These are phyloP conservation scores for Exsudoporus frostii DNA, from an alignment of 768 basidiomycete species.

Conservation along the genomic window DNA sequence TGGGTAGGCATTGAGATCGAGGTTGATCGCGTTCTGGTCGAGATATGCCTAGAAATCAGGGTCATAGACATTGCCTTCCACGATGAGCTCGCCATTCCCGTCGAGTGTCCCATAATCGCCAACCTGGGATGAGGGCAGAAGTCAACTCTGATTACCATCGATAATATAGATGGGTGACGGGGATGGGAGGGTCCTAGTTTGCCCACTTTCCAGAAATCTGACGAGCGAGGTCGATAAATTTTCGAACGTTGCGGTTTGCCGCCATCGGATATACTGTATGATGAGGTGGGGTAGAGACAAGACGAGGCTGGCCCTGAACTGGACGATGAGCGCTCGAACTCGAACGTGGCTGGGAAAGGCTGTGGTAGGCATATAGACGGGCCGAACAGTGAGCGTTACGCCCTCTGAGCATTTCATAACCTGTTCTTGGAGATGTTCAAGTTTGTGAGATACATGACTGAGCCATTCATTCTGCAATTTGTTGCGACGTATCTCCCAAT, in stretches of 20 bases:
- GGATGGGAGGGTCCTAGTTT: slow-evolving; percentile 32
- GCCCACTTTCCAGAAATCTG: slow-evolving; percentile 28
- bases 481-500: too few relatives aligned
- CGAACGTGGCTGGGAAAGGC: not conserved
- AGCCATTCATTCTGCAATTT: too few relatives aligned
- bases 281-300: not conserved
- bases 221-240: slow-evolving; percentile 9
- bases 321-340: too few relatives aligned
- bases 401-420: too few relatives aligned
- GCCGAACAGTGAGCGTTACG: too few relatives aligned
- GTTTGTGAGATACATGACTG: too few relatives aligned
- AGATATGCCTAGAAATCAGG: slow-evolving; percentile 3
- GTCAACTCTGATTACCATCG: not conserved
- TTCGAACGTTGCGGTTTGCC: not conserved
- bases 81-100: not conserved
- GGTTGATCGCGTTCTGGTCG: not conserved
- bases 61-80: slow-evolving; percentile 29
- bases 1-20: slow-evolving; percentile 1
- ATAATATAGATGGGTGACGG: slow-evolving; percentile 4
- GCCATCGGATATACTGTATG: not conserved
- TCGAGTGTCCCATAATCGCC: slow-evolving; percentile 30
- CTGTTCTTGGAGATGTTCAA: too few relatives aligned
- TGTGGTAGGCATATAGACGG: too few relatives aligned
- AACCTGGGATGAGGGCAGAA: slow-evolving; percentile 11
- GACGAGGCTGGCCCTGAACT: not conserved